Percentiles rank a stretch among this genome's conserved stretches.
Evolutionary conservation across 441 rosid genomes (phyloP).

Genomic region (Dalechampia spathulata): DNA sequence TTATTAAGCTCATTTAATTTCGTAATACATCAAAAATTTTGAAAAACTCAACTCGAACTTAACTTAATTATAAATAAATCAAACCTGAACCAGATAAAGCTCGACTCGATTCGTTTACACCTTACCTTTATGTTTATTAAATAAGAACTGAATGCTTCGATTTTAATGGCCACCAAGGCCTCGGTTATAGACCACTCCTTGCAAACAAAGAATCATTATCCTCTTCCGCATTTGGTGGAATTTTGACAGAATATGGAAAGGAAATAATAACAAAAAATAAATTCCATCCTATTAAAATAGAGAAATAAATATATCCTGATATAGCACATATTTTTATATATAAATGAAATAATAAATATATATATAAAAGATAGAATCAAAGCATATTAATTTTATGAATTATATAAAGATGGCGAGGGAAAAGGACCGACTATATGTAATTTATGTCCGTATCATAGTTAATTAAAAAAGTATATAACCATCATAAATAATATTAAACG

Average conservation of each 20-base stretch:
- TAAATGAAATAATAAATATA: background rate
- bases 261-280: background rate
- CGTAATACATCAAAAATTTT: too few relatives aligned
- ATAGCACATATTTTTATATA: too few relatives aligned
- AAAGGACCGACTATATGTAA: background rate
- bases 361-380: background rate
- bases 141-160: too few relatives aligned
- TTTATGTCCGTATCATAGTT: background rate
- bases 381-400: background rate
- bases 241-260: slow-evolving; percentile 5
- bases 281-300: background rate
- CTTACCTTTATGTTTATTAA: too few relatives aligned
- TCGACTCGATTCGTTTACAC: too few relatives aligned
- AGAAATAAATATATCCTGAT: too few relatives aligned
- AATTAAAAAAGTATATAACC: background rate
- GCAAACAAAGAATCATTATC: slow-evolving; percentile 14
- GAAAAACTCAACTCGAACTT: too few relatives aligned
- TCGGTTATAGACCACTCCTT: slow-evolving; percentile 6
- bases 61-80: too few relatives aligned
- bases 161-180: too few relatives aligned
- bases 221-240: slow-evolving; percentile 5
- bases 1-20: too few relatives aligned
- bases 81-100: too few relatives aligned
- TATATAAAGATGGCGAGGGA: too few relatives aligned
- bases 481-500: background rate